Evolutionary conservation across 352 stramenopile genomes (phyloP), one percentile per base, ranked within the genome.

Genomic region (Phytopythium mirpurense): DNA sequence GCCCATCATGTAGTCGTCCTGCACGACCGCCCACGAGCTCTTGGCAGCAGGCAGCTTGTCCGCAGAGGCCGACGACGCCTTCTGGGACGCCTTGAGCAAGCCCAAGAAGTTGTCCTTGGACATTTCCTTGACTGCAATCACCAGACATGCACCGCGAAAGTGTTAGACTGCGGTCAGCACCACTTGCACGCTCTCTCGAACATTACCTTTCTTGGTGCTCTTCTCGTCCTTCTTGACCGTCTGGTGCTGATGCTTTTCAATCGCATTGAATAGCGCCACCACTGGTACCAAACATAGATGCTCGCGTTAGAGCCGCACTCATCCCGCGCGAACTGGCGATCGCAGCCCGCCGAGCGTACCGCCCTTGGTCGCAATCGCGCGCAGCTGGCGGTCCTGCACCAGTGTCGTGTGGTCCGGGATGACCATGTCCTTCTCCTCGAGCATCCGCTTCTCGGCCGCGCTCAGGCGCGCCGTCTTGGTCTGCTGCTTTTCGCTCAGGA

Each of bases 1-100:
- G 44, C 66, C 76, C 83, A 93, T 93, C 78, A 93, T 90, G 54
- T 83, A 93, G 53, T 90, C 77, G 58, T 93, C 83, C 59, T 90
- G 78, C 21, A 93, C 72, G n/a, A 93, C 77, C 8, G 79, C 86
- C 82, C 82, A 92, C 44, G 72, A 73, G 51, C 67, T 86, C 69
- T 87, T 89, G 51, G 65, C 42, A 16, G 63, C 32, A 15, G 57
- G 40, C 6, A 56, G 29, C 24, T 53, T 44, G 11, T 51, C 47
- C n/a, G 34, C 54, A 26, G 57, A 38, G 37, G n/a, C 19, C 37
- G 11, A 38, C 34, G 34, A 18, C n/a, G 68, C 54, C 51, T 83
- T 79, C 34, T 78, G 57, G 23, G 74, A 63, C 14, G 72, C 67
- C 68, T 93, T 91, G 29, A 93, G 67, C 53, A 93, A 57, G 9